phyloP scores from a whole-genome alignment of 2,329 filamentous ascomycete genomes.

The Clonostachys chloroleuca region DNA sequence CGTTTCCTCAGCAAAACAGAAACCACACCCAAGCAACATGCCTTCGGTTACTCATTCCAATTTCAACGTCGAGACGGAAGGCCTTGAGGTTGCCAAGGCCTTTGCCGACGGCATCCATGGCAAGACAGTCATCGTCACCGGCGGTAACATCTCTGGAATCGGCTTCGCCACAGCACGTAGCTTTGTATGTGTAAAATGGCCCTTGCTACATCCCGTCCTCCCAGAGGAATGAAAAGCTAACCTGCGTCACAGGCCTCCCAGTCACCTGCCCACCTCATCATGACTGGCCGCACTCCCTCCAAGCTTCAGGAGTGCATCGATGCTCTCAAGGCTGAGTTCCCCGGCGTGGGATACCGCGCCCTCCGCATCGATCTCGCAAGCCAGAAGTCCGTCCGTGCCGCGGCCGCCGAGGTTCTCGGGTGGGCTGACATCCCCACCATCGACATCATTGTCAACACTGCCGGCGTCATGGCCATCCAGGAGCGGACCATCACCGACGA shows the following conservation, averaged over 20 bases:
- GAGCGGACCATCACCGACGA: conserved; percentile 16
- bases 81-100: conserved; percentile 8
- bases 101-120: conserved; percentile 14
- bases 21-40: conserved; percentile 3
- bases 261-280: conserved; percentile 3
- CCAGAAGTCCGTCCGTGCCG: conserved; percentile 23
- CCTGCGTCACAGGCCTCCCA: background rate
- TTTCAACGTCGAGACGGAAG: conserved; percentile 10
- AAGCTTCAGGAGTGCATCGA: background rate
- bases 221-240: background rate
- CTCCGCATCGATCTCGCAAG: conserved; percentile 27
- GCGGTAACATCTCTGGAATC: conserved; percentile 23
- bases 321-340: conserved; percentile 3
- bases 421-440: conserved; percentile 21
- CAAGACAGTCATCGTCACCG: conserved; percentile 29
- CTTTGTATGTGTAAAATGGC: conserved; percentile 1
- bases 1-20: no score
- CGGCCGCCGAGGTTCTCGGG: conserved; percentile 22
- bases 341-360: conserved; percentile 6
- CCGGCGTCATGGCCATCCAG: conserved; percentile 24
- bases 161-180: conserved; percentile 27
- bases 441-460: conserved; percentile 30
- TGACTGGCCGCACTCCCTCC: conserved; percentile 1
- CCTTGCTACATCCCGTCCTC: no score
- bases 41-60: conserved; percentile 10